Evolutionary conservation across 2,329 filamentous ascomycete species (phyloP), one percentile per base, ranked within the genome.

Genomic region (Purpureocillium lavendulum): DNA sequence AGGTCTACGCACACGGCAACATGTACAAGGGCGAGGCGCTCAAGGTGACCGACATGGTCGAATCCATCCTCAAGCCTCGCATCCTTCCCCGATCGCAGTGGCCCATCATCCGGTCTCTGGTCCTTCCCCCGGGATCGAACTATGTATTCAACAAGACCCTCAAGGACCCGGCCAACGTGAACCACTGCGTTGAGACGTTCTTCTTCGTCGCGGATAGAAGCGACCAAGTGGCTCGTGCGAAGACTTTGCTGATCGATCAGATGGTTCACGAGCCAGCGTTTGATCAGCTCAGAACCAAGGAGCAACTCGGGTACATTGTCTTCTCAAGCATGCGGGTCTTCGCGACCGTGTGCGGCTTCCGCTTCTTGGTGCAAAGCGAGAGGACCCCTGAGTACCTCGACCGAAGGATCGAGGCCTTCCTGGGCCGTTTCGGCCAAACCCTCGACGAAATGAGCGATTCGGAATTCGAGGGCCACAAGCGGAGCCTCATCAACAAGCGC

Each of bases 221-320:
- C 3, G 81, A 94, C 54, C 74, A 80, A n/a, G 56, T 62, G 6
- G 61, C 85, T 11, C 78, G 87, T 14, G 85, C 89, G 12, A 88
- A 85, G 60, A 73, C 86, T 1, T 70, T 94, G 32, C 71, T 98
- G 6, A 73, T 96, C 32, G 84, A 87, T 18, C 92, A 97, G 61
- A 84, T 98, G 65, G 81, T 87, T 0, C 85, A 94, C 41, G 92
- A 98, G 64, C 89, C 89, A 4, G 84, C 84, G 8, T 98, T 97
- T 56, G 87, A 98, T 61, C 88, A 94, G 59, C 73, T 98, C 7
- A 80, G 92, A 36, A 97, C 92, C 33, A 96, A 97, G 62, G 90
- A 98, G 60, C 90, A 98, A 63, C 81, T 98, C 7, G 92, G 92
- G 11, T 98, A 98, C 52, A 86, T 98, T 39, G 90, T 98, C 1